These are phyloP conservation scores for Heterobasidion occidentale DNA, from an alignment of 1,284 basidiomycete species.

Conservation along the genomic window DNA sequence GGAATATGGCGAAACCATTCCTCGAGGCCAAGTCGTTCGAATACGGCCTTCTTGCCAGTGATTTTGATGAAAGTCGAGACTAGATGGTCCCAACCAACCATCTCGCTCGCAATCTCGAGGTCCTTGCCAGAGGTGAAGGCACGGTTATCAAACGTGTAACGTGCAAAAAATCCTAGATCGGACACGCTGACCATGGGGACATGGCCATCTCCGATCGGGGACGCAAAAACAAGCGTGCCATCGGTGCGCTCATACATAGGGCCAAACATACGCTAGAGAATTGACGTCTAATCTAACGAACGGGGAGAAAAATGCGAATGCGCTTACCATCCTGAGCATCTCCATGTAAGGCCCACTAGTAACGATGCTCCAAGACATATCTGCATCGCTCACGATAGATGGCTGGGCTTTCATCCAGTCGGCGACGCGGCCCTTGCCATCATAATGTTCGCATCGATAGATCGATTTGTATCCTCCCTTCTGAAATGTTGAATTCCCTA, in stretches of 20 bases:
- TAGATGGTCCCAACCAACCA: slow-evolving; percentile 36
- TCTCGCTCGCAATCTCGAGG: slow-evolving; percentile 34
- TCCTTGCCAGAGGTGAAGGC: slow-evolving; percentile 30
- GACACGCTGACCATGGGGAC: slow-evolving; percentile 22
- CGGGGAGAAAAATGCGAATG: background rate
- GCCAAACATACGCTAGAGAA: slow-evolving; percentile 26
- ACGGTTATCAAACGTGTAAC: slow-evolving; percentile 36
- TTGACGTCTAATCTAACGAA: background rate
- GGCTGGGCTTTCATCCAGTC: slow-evolving; percentile 35
- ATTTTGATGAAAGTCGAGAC: slow-evolving; percentile 34
- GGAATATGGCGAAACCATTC: slow-evolving; percentile 20
- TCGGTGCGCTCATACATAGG: slow-evolving; percentile 28
- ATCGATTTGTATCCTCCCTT: slow-evolving; percentile 8
- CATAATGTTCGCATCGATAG: slow-evolving; percentile 26
- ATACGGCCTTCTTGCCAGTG: slow-evolving; percentile 32
- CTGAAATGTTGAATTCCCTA: background rate
- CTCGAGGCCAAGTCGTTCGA: slow-evolving; percentile 28
- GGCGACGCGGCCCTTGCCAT: slow-evolving; percentile 35
- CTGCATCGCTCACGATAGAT: slow-evolving; percentile 24
- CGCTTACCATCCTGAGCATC: slow-evolving; percentile 28
- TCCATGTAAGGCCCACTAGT: slow-evolving; percentile 39
- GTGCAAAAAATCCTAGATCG: slow-evolving; percentile 8
- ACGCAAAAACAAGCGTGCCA: slow-evolving; percentile 30
- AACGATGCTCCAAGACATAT: slow-evolving; percentile 33
- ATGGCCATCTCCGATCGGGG: slow-evolving; percentile 18